A percentile compares a stretch with the other conserved stretches of the same genome.
Evolutionary conservation across 129 eudicot species (phyloP).

Genomic region (Pseudognaphalium luteoalbum): DNA sequence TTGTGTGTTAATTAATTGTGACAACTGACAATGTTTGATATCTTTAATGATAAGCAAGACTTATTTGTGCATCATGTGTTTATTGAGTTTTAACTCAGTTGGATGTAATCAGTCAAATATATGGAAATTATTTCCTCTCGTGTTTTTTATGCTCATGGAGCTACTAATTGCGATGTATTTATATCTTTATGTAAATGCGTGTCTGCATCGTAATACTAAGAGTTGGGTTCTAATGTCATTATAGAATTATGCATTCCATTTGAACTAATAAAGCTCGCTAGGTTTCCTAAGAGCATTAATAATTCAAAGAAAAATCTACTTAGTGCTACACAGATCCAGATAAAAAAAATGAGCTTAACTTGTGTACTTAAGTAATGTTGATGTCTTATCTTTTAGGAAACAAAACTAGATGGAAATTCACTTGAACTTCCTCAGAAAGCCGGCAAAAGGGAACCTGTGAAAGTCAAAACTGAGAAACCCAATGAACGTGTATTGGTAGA

Average conservation of each 20-base stretch:
- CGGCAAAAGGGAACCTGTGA: constrained; percentile 37
- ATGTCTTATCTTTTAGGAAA: constrained; percentile 38
- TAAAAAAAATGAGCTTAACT: neutral
- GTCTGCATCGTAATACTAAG: constrained; percentile 17
- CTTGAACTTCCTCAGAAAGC: constrained; percentile 34
- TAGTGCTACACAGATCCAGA: neutral
- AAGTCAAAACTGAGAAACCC: constrained; percentile 45
- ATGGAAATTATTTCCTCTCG: neutral
- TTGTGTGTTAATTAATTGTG: neutral
- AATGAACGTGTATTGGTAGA: constrained; percentile 43
- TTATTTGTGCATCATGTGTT: constrained; percentile 4
- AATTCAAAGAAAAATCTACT: neutral
- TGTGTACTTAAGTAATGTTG: constrained; percentile 15
- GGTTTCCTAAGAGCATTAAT: neutral
- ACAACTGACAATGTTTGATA: constrained; percentile 1
- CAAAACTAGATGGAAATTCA: constrained; percentile 32
- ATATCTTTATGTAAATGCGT: neutral
- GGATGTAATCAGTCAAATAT: neutral
- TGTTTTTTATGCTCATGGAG: neutral
- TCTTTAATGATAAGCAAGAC: neutral
- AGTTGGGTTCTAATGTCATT: constrained; percentile 4
- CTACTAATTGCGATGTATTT: neutral
- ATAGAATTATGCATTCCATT: neutral
- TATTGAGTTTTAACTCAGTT: neutral
- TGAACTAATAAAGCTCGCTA: neutral